Conservation (phyloP, 2,329 filamentous ascomycete species). For the Nectriaceae sp. region DNA sequence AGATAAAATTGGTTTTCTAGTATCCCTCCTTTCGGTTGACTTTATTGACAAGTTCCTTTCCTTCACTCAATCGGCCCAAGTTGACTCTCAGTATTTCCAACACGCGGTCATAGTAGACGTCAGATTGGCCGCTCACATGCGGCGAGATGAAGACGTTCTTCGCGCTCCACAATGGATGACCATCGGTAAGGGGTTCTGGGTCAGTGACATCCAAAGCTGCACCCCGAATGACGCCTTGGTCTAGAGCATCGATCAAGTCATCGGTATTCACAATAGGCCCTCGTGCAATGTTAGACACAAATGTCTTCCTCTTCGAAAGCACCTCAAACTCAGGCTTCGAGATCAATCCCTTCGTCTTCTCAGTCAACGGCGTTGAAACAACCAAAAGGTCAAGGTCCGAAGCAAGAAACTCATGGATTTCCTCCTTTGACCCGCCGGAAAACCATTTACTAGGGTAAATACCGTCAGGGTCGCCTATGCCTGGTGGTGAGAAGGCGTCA, state of each 20-base stretch:
- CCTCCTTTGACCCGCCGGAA: constrained; percentile 43
- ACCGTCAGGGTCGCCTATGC: constrained; percentile 59
- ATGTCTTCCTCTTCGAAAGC: constrained; percentile 51
- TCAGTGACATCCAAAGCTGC: constrained; percentile 80
- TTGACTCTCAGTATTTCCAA: constrained; percentile 46
- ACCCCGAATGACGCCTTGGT: constrained; percentile 50
- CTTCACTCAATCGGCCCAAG: constrained; percentile 38
- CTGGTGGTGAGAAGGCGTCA: constrained; percentile 65
- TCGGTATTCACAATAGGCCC: constrained; percentile 52
- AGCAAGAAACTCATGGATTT: constrained; percentile 52
- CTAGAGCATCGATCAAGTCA: constrained; percentile 63
- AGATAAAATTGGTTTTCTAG: constrained; percentile 9
- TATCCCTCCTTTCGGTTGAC: constrained; percentile 40
- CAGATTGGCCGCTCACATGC: constrained; percentile 48
- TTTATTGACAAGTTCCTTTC: constrained; percentile 40
- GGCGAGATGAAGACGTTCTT: constrained; percentile 67
- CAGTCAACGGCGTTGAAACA: constrained; percentile 53
- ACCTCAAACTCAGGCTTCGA: constrained; percentile 50
- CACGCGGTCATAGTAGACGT: constrained; percentile 41
- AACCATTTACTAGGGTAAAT: constrained; percentile 53
- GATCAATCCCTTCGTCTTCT: constrained; percentile 52
- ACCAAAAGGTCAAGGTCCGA: constrained; percentile 55
- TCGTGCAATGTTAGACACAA: constrained; percentile 71
- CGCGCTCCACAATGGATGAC: constrained; percentile 69
- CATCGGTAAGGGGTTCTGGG: constrained; percentile 71